phyloP scores from a whole-genome alignment of 169 alveolate species.

The Neospora caninum region DNA sequence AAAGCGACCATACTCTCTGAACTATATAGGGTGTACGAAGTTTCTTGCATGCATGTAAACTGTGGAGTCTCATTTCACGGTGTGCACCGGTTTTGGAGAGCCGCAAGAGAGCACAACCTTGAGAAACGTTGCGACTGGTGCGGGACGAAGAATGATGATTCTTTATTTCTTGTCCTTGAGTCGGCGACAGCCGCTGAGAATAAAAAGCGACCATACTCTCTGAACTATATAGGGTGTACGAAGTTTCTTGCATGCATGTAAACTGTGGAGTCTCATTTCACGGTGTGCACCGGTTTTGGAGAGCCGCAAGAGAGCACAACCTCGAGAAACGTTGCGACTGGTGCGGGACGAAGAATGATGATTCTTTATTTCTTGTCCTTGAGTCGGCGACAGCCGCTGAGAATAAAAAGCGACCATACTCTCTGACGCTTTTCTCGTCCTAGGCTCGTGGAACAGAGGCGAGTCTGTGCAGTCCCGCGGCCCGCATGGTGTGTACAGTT shows the following conservation, averaged over 20 bases:
- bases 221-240: neutral
- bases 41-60: too few relatives aligned
- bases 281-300: too few relatives aligned
- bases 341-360: neutral
- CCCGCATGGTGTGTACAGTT: neutral
- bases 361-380: neutral
- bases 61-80: too few relatives aligned
- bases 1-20: constrained; percentile 45
- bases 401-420: constrained; percentile 40
- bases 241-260: too few relatives aligned
- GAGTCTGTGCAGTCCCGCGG: neutral
- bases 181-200: constrained; percentile 20
- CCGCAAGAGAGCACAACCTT: too few relatives aligned
- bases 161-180: neutral
- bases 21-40: too few relatives aligned
- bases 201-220: constrained; percentile 30
- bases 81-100: too few relatives aligned
- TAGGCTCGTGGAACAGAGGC: neutral
- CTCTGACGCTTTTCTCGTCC: neutral
- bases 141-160: neutral
- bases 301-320: too few relatives aligned
- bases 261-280: too few relatives aligned
- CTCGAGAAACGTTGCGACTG: neutral
- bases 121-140: neutral
- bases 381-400: constrained; percentile 42